A percentile compares a stretch with the other conserved stretches of the same genome.
Conservation (phyloP, 495 filamentous ascomycete species). For the Tuber umbilicatum region DNA sequence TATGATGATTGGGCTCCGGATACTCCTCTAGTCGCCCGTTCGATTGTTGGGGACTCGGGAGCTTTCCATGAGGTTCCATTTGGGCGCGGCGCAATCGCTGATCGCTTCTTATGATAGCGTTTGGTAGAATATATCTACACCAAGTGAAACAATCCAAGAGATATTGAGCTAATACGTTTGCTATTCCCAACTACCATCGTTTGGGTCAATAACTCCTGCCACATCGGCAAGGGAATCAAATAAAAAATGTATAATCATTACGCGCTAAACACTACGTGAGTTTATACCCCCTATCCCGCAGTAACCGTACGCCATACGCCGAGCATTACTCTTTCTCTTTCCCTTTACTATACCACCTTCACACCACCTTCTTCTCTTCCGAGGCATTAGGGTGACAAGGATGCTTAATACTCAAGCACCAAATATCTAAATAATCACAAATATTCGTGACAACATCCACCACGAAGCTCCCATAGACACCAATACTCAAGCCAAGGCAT, state of each 20-base stretch:
- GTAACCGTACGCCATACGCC: not conserved
- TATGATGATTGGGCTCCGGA: not conserved
- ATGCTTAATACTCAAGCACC: constrained; percentile 95
- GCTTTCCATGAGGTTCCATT: not conserved
- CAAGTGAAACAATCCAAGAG: not conserved
- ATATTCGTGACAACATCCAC: constrained; percentile 94
- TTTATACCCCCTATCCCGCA: not conserved
- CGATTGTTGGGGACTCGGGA: not conserved
- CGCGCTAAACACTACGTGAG: not conserved
- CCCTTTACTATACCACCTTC: not conserved
- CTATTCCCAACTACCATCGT: not conserved
- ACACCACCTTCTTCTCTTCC: constrained; percentile 26
- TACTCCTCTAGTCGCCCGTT: not conserved
- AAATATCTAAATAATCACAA: constrained; percentile 96
- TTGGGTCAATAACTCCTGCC: not conserved
- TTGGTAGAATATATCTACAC: not conserved
- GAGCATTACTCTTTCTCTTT: not conserved
- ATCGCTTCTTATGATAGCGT: not conserved
- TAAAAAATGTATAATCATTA: not conserved
- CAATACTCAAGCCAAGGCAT: constrained; percentile 70
- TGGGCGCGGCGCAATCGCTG: not conserved
- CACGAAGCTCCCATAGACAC: constrained; percentile 92
- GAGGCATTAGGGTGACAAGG: constrained; percentile 14
- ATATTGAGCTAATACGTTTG: not conserved
- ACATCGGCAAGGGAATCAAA: not conserved